Evolutionary conservation across 768 basidiomycete genomes (phyloP), one percentile per base, ranked within the genome.

Genomic region (Lentinula edodes): DNA sequence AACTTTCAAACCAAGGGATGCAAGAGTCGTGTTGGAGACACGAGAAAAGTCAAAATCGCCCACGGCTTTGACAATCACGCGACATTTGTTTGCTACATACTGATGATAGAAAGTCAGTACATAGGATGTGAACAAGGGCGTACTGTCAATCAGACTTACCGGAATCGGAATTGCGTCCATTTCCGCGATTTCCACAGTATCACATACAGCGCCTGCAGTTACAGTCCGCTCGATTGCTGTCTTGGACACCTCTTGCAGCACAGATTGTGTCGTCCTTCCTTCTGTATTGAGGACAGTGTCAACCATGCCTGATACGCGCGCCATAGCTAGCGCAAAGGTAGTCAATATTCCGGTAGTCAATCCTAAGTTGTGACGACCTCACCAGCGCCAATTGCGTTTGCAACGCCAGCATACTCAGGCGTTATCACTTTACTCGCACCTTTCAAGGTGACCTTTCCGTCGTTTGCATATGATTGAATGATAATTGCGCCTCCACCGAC

Each of bases 401-500:
- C 83, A 45, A 83, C 79, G 43, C 78, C 77, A 57, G 72, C 78
- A 69, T 76, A 78, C 0, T 80, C 80, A 34, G 80, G 81, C 13
- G 78, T 73, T 58, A 82, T 74, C 16, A 86, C 76, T 57, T 75
- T 73, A 64, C 76, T 79, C 3, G 83, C 77, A 15, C 85, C 85
- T 15, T 66, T 72, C 2, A 86, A 73, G 6, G 72, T 63, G 23
- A 60, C n/a, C 35, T 32, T 13, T 35, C 34, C 35, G 15, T 60
- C 46, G 32, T 51, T 13, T 34, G 79, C 75, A 0, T 84, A 82
- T 20, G 80, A 74, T 15, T 86, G 71, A 65, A 85, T 77, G n/a
- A 86, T 71, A 65, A 84, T 78, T 0, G 81, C 78, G 18, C 84
- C 85, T 20, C 85, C 85, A 39, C 84, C 85, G 42, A 85, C 84